These are phyloP conservation scores for Hyphochytrium catenoides DNA, from an alignment of 352 stramenopile species.

Conservation along the genomic window DNA sequence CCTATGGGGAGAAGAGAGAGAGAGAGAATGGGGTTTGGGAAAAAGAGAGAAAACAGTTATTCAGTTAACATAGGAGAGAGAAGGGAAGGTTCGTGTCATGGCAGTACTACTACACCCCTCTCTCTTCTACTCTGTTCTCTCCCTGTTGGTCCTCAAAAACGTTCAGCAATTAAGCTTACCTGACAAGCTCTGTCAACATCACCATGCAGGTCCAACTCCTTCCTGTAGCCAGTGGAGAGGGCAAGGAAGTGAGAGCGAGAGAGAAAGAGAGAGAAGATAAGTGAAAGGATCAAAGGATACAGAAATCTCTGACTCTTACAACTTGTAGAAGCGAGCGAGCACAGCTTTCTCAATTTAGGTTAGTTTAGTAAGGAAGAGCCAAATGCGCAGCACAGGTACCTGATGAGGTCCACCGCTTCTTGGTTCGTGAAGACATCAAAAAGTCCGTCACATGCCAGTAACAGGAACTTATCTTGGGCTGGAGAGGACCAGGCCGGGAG, in stretches of 20 bases:
- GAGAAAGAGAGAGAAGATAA: neutral
- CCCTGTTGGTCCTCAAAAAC: no score
- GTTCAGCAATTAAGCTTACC: no score
- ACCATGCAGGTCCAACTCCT: neutral
- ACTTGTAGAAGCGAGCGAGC: no score
- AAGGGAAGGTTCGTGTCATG: conserved; percentile 1
- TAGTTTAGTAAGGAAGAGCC: conserved; percentile 1
- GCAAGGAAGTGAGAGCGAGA: neutral
- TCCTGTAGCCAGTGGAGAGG: neutral
- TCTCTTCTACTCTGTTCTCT: no score
- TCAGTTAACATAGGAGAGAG: no score
- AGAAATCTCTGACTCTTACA: conserved; percentile 35
- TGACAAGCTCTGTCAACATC: no score
- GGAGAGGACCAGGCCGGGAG: neutral
- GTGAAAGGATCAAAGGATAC: conserved; percentile 31
- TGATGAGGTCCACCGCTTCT: conserved; percentile 43
- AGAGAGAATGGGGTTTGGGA: no score
- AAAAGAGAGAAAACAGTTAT: no score
- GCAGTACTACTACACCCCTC: no score
- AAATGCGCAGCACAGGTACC: neutral
- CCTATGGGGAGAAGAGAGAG: conserved; percentile 18
- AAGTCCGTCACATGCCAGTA: conserved; percentile 45
- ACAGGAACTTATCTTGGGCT: conserved; percentile 46
- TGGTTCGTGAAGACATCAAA: conserved; percentile 60
- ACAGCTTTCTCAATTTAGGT: conserved; percentile 32